These are phyloP conservation scores for Colletotrichum costaricense DNA, from an alignment of 2,329 filamentous ascomycete genomes.

Conservation along the genomic window DNA sequence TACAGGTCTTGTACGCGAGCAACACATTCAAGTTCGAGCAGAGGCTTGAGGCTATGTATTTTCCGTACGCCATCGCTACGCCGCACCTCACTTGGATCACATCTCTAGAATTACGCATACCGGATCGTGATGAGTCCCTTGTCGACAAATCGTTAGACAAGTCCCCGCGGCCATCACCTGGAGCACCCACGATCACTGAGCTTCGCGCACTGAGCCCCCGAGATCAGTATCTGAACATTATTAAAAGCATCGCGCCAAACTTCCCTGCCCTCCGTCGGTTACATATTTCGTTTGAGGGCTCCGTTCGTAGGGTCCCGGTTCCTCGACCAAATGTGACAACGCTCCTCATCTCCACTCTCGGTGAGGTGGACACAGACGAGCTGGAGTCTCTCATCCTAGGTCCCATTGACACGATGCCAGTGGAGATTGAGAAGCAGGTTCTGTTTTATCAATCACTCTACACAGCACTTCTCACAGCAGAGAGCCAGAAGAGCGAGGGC, in stretches of 20 bases:
- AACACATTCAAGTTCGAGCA: slow-evolving; percentile 37
- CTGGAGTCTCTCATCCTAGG: slow-evolving; percentile 15
- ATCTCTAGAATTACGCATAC: slow-evolving; percentile 35
- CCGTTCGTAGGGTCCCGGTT: slow-evolving; percentile 31
- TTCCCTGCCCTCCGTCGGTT: slow-evolving; percentile 34
- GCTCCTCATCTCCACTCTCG: slow-evolving; percentile 31
- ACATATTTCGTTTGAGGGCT: slow-evolving; percentile 35
- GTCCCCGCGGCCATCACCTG: slow-evolving; percentile 12
- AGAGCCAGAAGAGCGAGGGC: background rate
- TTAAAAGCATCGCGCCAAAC: slow-evolving; percentile 5
- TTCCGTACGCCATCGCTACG: slow-evolving; percentile 17
- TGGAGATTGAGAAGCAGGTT: slow-evolving; percentile 16
- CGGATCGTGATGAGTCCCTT: slow-evolving; percentile 33
- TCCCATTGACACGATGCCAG: slow-evolving; percentile 29
- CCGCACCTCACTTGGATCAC: slow-evolving; percentile 32
- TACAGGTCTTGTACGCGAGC: slow-evolving; percentile 33
- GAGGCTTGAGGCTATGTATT: slow-evolving; percentile 34
- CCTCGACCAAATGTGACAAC: slow-evolving; percentile 31
- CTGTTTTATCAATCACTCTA: slow-evolving; percentile 35
- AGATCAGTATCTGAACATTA: slow-evolving; percentile 31
- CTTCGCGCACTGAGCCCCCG: slow-evolving; percentile 17
- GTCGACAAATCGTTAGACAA: slow-evolving; percentile 21
- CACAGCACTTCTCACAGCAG: slow-evolving; percentile 19
- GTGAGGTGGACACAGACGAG: slow-evolving; percentile 28
- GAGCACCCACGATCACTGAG: slow-evolving; percentile 12